phyloP scores from a whole-genome alignment of 1,139 yeast genomes.

The Zygoascus sp. region DNA sequence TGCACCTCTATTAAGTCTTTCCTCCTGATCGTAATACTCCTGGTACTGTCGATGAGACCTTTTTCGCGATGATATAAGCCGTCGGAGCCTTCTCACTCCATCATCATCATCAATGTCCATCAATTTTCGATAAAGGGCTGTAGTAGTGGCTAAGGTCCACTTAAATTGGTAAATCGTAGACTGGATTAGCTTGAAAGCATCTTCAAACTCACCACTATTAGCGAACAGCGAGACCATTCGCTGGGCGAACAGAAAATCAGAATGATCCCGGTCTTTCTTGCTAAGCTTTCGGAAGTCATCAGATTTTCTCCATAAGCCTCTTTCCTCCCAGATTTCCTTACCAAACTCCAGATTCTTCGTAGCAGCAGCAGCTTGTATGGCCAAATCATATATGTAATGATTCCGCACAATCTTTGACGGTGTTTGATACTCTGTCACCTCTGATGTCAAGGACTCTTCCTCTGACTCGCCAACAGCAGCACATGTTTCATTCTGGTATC shows the following conservation, averaged over 20 bases:
- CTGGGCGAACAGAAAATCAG: constrained; percentile 67
- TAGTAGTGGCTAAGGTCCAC: constrained; percentile 48
- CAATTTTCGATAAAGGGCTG: constrained; percentile 29
- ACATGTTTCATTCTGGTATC: constrained; percentile 49
- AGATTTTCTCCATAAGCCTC: constrained; percentile 68
- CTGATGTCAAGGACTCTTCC: no score
- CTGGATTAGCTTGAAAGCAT: constrained; percentile 63
- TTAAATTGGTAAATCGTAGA: constrained; percentile 65
- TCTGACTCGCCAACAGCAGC: constrained; percentile 26
- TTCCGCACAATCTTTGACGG: constrained; percentile 39
- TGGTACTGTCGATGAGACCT: constrained; percentile 1
- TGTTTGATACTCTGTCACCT: no score
- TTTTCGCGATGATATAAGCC: neutral
- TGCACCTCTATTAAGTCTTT: neutral
- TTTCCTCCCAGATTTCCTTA: constrained; percentile 64
- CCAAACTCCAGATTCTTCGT: constrained; percentile 55
- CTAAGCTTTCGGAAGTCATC: constrained; percentile 42
- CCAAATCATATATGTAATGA: constrained; percentile 54
- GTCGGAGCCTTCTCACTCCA: neutral
- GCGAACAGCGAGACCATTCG: constrained; percentile 56
- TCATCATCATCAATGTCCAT: constrained; percentile 38
- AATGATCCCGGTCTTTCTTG: constrained; percentile 40
- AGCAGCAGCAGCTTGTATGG: constrained; percentile 61
- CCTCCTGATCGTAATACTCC: constrained; percentile 11
- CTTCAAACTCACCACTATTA: constrained; percentile 51